Evolutionary conservation across 805 yeast species (phyloP).

Genomic region (Komagataella phaffii): DNA sequence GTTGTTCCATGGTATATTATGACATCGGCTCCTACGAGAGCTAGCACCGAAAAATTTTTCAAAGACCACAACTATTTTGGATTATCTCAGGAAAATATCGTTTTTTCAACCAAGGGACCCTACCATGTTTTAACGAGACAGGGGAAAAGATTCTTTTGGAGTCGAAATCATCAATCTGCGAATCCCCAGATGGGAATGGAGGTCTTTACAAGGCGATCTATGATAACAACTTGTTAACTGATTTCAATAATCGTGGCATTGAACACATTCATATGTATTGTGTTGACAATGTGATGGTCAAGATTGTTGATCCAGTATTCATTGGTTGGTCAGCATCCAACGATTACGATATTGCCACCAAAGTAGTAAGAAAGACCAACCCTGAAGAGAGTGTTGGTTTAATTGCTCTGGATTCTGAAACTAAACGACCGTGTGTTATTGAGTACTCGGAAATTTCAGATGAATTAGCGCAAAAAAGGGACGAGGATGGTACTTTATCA

Average conservation of each 20-base stretch:
- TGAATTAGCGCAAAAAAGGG: conserved; percentile 57
- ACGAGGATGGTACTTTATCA: conserved; percentile 46
- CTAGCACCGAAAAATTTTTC: conserved; percentile 63
- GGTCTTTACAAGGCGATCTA: conserved; percentile 82
- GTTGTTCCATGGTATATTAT: conserved; percentile 77
- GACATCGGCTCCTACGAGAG: conserved; percentile 86
- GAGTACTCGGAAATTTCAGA: conserved; percentile 85
- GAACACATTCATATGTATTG: conserved; percentile 94
- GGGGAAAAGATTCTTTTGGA: conserved; percentile 64
- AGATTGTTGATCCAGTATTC: conserved; percentile 85
- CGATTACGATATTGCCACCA: conserved; percentile 69
- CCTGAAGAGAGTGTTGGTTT: conserved; percentile 86
- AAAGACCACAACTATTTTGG: conserved; percentile 56
- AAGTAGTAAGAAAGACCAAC: conserved; percentile 86
- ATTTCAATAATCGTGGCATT: conserved; percentile 53
- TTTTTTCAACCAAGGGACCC: conserved; percentile 86
- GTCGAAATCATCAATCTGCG: conserved; percentile 40
- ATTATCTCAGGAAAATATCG: conserved; percentile 39
- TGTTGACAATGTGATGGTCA: conserved; percentile 87
- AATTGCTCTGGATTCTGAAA: conserved; percentile 53
- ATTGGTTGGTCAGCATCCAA: conserved; percentile 72
- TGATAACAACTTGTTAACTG: conserved; percentile 50
- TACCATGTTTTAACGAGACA: conserved; percentile 70
- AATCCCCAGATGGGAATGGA: conserved; percentile 97
- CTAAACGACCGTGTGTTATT: conserved; percentile 70